Conservation (phyloP, 176 grass and related monocot genomes). For the Rhynchospora pubera region DNA sequence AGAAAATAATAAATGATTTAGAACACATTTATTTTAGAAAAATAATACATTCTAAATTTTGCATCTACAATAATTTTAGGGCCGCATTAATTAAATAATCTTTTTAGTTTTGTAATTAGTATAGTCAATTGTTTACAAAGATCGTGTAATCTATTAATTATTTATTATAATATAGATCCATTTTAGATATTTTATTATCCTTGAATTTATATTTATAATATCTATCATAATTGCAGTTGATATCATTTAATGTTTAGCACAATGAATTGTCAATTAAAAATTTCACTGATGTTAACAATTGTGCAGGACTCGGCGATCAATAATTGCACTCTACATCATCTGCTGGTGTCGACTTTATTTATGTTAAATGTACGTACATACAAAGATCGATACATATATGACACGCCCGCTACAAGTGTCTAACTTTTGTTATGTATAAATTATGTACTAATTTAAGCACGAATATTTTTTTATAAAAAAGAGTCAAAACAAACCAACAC, state of each 20-base stretch:
- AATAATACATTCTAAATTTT: neutral
- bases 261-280: neutral
- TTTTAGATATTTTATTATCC: too few relatives aligned
- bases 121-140: too few relatives aligned
- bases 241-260: neutral
- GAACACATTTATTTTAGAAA: neutral
- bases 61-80: neutral
- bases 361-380: neutral
- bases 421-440: neutral
- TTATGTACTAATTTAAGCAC: neutral
- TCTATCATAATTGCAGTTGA: neutral
- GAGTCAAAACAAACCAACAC: neutral
- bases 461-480: too few relatives aligned
- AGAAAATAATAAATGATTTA: neutral
- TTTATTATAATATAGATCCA: too few relatives aligned
- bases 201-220: neutral
- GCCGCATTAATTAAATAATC: too few relatives aligned
- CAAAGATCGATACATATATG: neutral
- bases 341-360: neutral
- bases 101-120: too few relatives aligned
- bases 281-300: neutral
- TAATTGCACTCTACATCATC: neutral
- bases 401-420: neutral
- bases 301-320: neutral
- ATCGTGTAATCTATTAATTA: too few relatives aligned